Conservation (phyloP, 108 stramenopile species). For the Bacterosira constricta region DNA sequence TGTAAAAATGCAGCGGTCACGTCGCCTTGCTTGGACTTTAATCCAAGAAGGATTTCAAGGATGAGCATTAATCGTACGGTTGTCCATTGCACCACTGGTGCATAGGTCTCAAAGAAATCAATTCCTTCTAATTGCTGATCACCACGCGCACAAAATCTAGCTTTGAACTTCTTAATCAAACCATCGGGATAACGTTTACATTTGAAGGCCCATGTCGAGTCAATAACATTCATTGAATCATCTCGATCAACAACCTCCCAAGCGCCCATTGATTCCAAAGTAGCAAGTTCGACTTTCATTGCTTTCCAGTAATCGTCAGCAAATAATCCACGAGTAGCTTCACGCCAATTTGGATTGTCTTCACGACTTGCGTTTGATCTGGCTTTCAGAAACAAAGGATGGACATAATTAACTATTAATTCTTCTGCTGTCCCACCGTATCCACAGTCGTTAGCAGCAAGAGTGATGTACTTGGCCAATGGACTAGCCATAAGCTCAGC, state of each 20-base stretch:
- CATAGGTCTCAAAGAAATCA: conserved; percentile 56
- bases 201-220: conserved; percentile 35
- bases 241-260: conserved; percentile 4
- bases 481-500: neutral
- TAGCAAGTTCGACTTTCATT: neutral
- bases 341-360: neutral
- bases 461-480: neutral
- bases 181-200: conserved; percentile 38
- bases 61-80: conserved; percentile 45
- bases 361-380: neutral
- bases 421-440: neutral
- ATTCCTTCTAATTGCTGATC: conserved; percentile 57
- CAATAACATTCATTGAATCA: neutral
- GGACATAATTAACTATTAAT: neutral
- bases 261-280: neutral
- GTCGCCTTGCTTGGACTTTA: conserved; percentile 50
- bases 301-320: neutral
- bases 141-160: conserved; percentile 60
- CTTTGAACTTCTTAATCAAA: conserved; percentile 56
- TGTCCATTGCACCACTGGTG: conserved; percentile 58
- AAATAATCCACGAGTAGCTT: neutral
- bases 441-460: neutral
- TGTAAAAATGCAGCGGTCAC: conserved; percentile 51
- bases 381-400: neutral
- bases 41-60: conserved; percentile 12